These are phyloP conservation scores for Annulohypoxylon bovei DNA, from an alignment of 495 filamentous ascomycete genomes.

Conservation along the genomic window DNA sequence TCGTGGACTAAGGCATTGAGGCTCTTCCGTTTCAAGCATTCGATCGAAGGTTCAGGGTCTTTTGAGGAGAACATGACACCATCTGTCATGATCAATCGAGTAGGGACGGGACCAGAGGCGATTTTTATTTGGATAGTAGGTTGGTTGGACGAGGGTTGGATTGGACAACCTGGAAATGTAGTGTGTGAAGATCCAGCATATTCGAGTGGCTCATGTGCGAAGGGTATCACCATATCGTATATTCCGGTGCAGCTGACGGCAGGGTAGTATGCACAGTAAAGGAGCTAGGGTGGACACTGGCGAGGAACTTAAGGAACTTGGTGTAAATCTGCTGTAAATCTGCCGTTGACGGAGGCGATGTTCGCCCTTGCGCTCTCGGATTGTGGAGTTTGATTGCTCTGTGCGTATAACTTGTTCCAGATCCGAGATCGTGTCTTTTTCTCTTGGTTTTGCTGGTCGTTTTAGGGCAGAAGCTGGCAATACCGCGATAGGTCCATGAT, in stretches of 20 bases:
- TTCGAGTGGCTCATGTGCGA: constrained; percentile 41
- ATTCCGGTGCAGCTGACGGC: constrained; percentile 41
- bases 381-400: constrained; percentile 26
- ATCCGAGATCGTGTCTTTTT: constrained; percentile 36
- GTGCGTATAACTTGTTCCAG: constrained; percentile 22
- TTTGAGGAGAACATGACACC: constrained; percentile 29
- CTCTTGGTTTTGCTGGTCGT: constrained; percentile 5
- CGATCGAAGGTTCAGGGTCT: constrained; percentile 1
- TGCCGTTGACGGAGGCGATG: background rate
- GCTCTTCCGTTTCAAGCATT: constrained; percentile 29
- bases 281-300: constrained; percentile 40
- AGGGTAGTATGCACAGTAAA: constrained; percentile 44
- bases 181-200: constrained; percentile 36
- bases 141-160: constrained; percentile 30
- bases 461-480: constrained; percentile 11
- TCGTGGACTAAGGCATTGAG: constrained; percentile 25
- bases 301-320: constrained; percentile 23
- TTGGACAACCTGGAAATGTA: constrained; percentile 31
- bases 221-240: constrained; percentile 44
- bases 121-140: constrained; percentile 29
- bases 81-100: constrained; percentile 18
- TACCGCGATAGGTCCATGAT: constrained; percentile 5
- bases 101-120: constrained; percentile 22
- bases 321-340: constrained; percentile 23
- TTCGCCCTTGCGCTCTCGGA: constrained; percentile 21